phyloP scores from a whole-genome alignment of 495 filamentous ascomycete species.

The Penicillium argentinense region DNA sequence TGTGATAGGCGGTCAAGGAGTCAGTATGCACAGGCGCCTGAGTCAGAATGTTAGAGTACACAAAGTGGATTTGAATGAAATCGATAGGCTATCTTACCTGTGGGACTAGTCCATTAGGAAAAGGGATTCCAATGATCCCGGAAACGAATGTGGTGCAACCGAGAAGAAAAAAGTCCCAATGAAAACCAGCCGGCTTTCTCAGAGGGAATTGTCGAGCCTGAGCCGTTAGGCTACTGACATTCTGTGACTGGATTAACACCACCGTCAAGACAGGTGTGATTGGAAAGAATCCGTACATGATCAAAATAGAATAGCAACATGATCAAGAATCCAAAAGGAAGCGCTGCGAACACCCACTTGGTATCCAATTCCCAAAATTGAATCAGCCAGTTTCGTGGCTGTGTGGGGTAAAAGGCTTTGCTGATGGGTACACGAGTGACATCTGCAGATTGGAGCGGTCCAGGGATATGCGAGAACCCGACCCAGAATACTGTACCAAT shows the following conservation, averaged over 20 bases:
- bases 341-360: conserved; percentile 70
- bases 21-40: conserved; percentile 78
- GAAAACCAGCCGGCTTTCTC: conserved; percentile 81
- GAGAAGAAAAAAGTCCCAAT: conserved; percentile 87
- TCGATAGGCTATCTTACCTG: conserved; percentile 38
- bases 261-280: not conserved
- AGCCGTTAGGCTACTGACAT: conserved; percentile 71
- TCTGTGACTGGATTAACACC: conserved; percentile 14
- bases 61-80: not conserved
- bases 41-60: not conserved
- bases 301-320: conserved; percentile 86
- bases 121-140: conserved; percentile 75
- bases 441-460: conserved; percentile 59
- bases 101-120: conserved; percentile 83
- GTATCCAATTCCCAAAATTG: conserved; percentile 75
- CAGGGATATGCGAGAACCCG: conserved; percentile 69
- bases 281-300: conserved; percentile 37
- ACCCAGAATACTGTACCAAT: conserved; percentile 77
- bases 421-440: conserved; percentile 62
- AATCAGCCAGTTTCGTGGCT: conserved; percentile 70
- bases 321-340: conserved; percentile 75
- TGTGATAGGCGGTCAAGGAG: conserved; percentile 20
- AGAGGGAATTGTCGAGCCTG: conserved; percentile 85
- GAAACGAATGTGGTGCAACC: conserved; percentile 76
- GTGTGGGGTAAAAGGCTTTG: conserved; percentile 72